A percentile compares a stretch with the other conserved stretches of the same genome.
These are phyloP conservation scores for Pseudocercospora fijiensis DNA, from an alignment of 2,329 filamentous ascomycete species.

Conservation along the genomic window DNA sequence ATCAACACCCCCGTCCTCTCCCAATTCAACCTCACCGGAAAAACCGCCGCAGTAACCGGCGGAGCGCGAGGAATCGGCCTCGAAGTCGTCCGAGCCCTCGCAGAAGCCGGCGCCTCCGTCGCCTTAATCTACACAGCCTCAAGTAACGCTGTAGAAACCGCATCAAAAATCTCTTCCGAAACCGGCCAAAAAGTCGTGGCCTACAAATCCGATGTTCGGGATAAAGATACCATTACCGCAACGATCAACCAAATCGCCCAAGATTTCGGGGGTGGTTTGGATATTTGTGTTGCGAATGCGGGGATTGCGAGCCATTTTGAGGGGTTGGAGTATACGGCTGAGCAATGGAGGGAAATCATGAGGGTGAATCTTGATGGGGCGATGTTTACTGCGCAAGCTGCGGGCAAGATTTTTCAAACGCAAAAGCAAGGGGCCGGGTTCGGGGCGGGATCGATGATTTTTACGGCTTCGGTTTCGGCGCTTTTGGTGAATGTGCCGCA, in stretches of 20 bases:
- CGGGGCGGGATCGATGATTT: constrained; percentile 76
- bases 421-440: constrained; percentile 64
- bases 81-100: constrained; percentile 84
- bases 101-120: constrained; percentile 79
- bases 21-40: constrained; percentile 74
- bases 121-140: constrained; percentile 89
- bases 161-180: constrained; percentile 19
- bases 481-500: constrained; percentile 89
- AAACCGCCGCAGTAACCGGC: constrained; percentile 79
- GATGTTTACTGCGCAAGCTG: constrained; percentile 76
- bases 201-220: constrained; percentile 74
- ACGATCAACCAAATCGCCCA: constrained; percentile 66
- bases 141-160: constrained; percentile 45
- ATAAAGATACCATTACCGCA: constrained; percentile 66
- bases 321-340: constrained; percentile 21
- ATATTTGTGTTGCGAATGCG: constrained; percentile 85
- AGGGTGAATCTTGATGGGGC: constrained; percentile 70
- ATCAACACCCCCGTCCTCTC: constrained; percentile 23
- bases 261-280: constrained; percentile 69
- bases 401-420: constrained; percentile 82
- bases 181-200: constrained; percentile 31
- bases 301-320: constrained; percentile 70
- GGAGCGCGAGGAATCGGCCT: constrained; percentile 82
- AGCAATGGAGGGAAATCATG: constrained; percentile 53
- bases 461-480: constrained; percentile 90